Evolutionary conservation across 148 eudicot genomes (phyloP).

Genomic region (Pharnaceum exiguum): DNA sequence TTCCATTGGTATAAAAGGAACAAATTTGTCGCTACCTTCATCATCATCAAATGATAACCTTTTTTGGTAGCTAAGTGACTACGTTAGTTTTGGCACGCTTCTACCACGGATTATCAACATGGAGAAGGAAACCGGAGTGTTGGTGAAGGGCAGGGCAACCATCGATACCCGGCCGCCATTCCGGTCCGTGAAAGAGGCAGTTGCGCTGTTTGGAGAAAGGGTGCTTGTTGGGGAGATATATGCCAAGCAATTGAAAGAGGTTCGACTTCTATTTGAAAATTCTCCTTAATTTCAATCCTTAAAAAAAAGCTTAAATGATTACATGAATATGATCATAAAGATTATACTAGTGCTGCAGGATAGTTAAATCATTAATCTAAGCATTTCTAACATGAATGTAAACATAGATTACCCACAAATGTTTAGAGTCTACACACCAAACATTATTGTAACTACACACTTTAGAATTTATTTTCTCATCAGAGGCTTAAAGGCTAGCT

Average conservation of each 20-base stretch:
- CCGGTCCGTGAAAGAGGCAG: constrained; percentile 78
- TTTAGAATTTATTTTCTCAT: too few relatives aligned
- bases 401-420: too few relatives aligned
- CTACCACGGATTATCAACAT: not conserved
- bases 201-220: constrained; percentile 70
- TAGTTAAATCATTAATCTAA: too few relatives aligned
- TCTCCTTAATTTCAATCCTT: too few relatives aligned
- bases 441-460: not conserved
- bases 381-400: too few relatives aligned
- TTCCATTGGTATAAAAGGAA: constrained; percentile 3
- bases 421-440: too few relatives aligned
- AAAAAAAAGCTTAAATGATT: too few relatives aligned
- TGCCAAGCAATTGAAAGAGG: constrained; percentile 71
- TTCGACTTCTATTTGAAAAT: constrained; percentile 13
- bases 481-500: too few relatives aligned
- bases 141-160: constrained; percentile 57
- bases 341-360: too few relatives aligned
- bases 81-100: not conserved
- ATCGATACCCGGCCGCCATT: constrained; percentile 75
- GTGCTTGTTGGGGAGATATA: constrained; percentile 71
- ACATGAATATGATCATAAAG: too few relatives aligned
- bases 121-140: constrained; percentile 37
- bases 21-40: constrained; percentile 10
- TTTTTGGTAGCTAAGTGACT: not conserved
- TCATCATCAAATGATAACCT: constrained; percentile 3